Percentiles rank a stretch among this genome's conserved stretches.
Evolutionary conservation across 2,329 filamentous ascomycete species (phyloP).

Genomic region (Penicillium sp.): DNA sequence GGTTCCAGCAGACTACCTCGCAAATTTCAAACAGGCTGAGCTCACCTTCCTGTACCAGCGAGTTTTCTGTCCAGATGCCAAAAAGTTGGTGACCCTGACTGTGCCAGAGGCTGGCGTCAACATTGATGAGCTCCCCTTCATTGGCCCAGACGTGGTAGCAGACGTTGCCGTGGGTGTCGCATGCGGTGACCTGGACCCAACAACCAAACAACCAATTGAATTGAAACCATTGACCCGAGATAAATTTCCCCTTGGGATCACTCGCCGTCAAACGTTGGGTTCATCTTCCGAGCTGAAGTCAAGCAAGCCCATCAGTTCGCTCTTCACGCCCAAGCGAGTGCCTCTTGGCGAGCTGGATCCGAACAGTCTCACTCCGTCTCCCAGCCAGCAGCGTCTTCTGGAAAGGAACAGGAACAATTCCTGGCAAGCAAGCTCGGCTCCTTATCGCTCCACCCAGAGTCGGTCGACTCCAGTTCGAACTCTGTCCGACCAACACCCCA

Average conservation of each 20-base stretch:
- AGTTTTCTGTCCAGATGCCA: constrained; percentile 74
- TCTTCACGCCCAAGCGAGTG: constrained; percentile 58
- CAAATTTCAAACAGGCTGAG: constrained; percentile 78
- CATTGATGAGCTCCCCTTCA: constrained; percentile 68
- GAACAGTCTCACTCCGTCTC: constrained; percentile 61
- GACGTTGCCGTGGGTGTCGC: constrained; percentile 69
- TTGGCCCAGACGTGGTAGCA: constrained; percentile 67
- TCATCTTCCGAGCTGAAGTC: constrained; percentile 52
- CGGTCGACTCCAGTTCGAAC: constrained; percentile 33
- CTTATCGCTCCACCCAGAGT: constrained; percentile 31
- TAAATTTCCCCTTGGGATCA: constrained; percentile 31
- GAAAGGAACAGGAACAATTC: constrained; percentile 48
- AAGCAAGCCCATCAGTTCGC: constrained; percentile 56
- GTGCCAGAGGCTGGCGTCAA: constrained; percentile 58
- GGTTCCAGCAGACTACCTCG: constrained; percentile 74
- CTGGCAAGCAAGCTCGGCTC: constrained; percentile 51
- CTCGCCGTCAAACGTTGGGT: constrained; percentile 37
- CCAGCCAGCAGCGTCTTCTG: constrained; percentile 56
- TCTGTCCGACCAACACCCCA: constrained; percentile 35
- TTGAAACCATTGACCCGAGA: constrained; percentile 30
- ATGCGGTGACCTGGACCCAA: constrained; percentile 76
- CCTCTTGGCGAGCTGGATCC: constrained; percentile 63
- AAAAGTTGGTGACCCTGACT: constrained; percentile 69
- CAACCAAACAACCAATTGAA: constrained; percentile 65
- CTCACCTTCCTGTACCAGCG: constrained; percentile 90